phyloP scores from a whole-genome alignment of 257 asterid genomes.

The Buddleja alternifolia region DNA sequence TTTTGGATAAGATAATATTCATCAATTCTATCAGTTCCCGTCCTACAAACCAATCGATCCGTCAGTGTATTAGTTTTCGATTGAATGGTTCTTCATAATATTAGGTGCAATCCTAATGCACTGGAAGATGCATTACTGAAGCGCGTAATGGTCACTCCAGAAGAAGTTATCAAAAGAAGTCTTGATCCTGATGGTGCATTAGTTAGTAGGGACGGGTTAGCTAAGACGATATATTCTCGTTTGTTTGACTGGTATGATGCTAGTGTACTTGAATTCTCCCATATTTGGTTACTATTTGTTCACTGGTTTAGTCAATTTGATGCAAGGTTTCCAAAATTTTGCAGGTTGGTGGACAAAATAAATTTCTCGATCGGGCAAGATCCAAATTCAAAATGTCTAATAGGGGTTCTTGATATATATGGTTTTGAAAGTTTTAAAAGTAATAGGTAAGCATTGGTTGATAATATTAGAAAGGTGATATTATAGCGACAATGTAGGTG shows the following conservation, averaged over 20 bases:
- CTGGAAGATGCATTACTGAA: slow-evolving; percentile 83
- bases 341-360: slow-evolving; percentile 90
- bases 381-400: slow-evolving; percentile 63
- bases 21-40: no score
- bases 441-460: slow-evolving; percentile 61
- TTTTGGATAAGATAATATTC: no score
- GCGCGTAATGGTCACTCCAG: slow-evolving; percentile 96
- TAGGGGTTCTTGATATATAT: slow-evolving; percentile 94
- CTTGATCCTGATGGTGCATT: slow-evolving; percentile 85
- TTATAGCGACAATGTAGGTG: slow-evolving; percentile 9
- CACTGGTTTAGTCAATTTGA: slow-evolving; percentile 25
- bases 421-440: slow-evolving; percentile 91
- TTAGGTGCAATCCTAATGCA: slow-evolving; percentile 73
- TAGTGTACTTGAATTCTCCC: slow-evolving; percentile 18
- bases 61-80: slow-evolving; percentile 10
- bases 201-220: slow-evolving; percentile 90
- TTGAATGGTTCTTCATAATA: slow-evolving; percentile 22
- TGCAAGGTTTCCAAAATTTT: slow-evolving; percentile 28
- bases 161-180: slow-evolving; percentile 93
- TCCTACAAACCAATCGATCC: no score
- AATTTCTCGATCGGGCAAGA: slow-evolving; percentile 93
- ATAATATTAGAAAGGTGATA: slow-evolving; percentile 18
- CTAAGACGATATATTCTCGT: slow-evolving; percentile 83
- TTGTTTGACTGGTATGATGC: slow-evolving; percentile 78
- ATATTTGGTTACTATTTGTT: slow-evolving; percentile 3